Evolutionary conservation across 257 asterid genomes (phyloP).

Genomic region (Pogostemon cablin): DNA sequence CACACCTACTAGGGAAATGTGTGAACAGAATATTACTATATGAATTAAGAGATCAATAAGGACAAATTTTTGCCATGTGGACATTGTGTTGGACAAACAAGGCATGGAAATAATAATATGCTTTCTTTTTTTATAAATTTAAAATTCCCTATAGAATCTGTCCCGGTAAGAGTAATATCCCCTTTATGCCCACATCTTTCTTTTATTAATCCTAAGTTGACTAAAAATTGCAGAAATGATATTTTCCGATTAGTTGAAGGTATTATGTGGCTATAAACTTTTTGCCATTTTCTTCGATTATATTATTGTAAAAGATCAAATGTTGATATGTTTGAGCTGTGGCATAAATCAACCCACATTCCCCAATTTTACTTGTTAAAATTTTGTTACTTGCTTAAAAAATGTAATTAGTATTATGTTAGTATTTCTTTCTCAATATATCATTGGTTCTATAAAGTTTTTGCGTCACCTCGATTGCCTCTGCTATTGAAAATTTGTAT

Average conservation of each 20-base stretch:
- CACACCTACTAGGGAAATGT: neutral
- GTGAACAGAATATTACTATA: neutral
- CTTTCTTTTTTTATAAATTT: too few species aligned
- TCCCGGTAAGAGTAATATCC: too few species aligned
- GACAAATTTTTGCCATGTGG: too few species aligned
- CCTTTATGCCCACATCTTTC: neutral
- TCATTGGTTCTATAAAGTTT: neutral
- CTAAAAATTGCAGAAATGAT: neutral
- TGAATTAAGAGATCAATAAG: too few species aligned
- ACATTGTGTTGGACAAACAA: too few species aligned
- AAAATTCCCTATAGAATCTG: too few species aligned
- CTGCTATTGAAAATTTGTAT: constrained; percentile 2
- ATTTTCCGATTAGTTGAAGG: neutral
- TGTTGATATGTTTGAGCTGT: constrained; percentile 5
- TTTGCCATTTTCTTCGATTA: constrained; percentile 13
- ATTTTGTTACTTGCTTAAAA: neutral
- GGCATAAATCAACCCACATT: neutral
- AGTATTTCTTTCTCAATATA: too few species aligned
- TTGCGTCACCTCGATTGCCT: neutral
- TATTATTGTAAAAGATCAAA: neutral
- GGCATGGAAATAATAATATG: too few species aligned
- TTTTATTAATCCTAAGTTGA: neutral
- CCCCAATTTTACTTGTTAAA: neutral
- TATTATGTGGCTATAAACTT: neutral
- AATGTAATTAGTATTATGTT: too few species aligned